Percentiles rank a stretch among this genome's conserved stretches.
Conservation (phyloP, 2,329 filamentous ascomycete species). For the Apiospora phragmitis region DNA sequence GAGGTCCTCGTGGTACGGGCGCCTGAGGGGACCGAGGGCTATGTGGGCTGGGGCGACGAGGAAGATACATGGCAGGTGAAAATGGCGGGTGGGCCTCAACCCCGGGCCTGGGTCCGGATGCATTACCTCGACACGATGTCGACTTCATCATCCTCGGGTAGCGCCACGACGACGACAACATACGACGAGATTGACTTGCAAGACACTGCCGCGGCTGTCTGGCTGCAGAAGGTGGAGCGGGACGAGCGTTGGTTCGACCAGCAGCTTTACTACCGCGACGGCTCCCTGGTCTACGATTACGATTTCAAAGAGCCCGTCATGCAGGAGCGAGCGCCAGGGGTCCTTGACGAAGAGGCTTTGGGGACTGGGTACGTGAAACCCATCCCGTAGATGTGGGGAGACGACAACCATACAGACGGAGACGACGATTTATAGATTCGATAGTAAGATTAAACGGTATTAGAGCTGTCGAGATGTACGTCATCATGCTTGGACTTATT, state of each 20-base stretch:
- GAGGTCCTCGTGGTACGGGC: constrained; percentile 16
- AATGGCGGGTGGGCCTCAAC: constrained; percentile 13
- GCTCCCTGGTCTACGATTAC: constrained; percentile 16
- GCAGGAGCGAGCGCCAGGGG: constrained; percentile 17
- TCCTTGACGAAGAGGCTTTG: constrained; percentile 17
- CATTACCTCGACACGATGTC: background rate
- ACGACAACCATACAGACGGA: background rate
- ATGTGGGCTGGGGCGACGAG: constrained; percentile 21
- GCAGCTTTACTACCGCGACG: constrained; percentile 12
- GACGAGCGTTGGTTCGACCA: constrained; percentile 27
- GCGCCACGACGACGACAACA: background rate
- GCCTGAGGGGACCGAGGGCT: constrained; percentile 19
- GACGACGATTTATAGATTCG: background rate
- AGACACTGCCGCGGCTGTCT: background rate
- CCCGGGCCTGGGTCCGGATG: background rate
- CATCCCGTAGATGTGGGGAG: background rate
- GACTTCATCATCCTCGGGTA: background rate
- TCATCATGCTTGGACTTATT: background rate
- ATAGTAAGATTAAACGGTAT: background rate
- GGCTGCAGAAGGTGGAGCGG: constrained; percentile 13
- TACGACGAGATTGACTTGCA: background rate
- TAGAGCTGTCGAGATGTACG: background rate
- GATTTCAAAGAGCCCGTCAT: constrained; percentile 17
- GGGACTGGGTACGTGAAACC: constrained; percentile 13
- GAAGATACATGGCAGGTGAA: background rate